These are phyloP conservation scores for Vanrija sp. DNA, from an alignment of 1,284 basidiomycete genomes.

Conservation along the genomic window DNA sequence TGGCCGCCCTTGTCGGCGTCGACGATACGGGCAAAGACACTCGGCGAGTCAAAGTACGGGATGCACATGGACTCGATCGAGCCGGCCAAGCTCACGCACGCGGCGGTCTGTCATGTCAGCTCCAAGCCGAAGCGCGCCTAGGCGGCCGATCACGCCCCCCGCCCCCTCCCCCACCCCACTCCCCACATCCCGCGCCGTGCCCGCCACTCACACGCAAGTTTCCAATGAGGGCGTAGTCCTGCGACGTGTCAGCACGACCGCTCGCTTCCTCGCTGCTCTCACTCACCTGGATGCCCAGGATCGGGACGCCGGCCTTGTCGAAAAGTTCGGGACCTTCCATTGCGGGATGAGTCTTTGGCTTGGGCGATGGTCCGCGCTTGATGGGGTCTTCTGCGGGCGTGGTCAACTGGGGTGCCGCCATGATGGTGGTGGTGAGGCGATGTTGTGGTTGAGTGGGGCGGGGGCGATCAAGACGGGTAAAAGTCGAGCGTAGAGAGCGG, in stretches of 20 bases:
- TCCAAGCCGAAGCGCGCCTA: background rate
- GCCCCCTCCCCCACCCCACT: too few relatives aligned
- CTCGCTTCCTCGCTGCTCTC: background rate
- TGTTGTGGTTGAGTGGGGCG: background rate
- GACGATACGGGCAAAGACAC: constrained; percentile 67
- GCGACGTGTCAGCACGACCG: background rate
- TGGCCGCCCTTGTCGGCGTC: constrained; percentile 72
- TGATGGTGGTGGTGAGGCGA: background rate
- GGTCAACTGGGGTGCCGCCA: background rate
- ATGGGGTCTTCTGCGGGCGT: background rate
- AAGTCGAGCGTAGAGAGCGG: background rate
- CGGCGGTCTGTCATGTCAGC: constrained; percentile 40
- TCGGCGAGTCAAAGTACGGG: constrained; percentile 86
- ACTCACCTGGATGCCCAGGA: constrained; percentile 34
- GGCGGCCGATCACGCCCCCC: too few relatives aligned
- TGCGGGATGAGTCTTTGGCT: background rate
- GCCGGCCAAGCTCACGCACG: constrained; percentile 48
- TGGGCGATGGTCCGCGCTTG: background rate
- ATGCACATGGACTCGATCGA: constrained; percentile 73
- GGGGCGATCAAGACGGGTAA: too few relatives aligned
- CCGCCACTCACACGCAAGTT: constrained; percentile 39
- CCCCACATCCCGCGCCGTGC: background rate
- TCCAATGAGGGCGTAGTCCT: constrained; percentile 52
- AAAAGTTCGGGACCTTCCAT: constrained; percentile 6
- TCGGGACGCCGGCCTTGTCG: constrained; percentile 22